These are phyloP conservation scores for Amaranthus palmeri DNA, from an alignment of 148 eudicot genomes.

Conservation along the genomic window DNA sequence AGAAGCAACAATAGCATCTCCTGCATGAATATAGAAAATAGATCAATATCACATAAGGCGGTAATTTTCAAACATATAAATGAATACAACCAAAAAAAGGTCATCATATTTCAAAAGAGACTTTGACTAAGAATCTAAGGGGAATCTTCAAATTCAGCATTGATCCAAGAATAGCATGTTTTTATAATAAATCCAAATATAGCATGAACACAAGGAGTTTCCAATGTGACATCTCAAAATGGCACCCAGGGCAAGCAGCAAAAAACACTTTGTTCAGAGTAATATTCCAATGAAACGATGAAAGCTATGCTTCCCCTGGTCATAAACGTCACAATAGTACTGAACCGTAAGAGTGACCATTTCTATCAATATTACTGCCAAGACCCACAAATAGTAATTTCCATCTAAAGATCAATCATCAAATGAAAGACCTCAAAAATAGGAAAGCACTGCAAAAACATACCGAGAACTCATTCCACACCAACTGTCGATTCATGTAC, in stretches of 20 bases:
- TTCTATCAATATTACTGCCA: neutral
- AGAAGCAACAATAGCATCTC: conserved; percentile 93
- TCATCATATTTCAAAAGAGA: neutral
- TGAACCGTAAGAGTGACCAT: neutral
- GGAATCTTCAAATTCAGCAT: neutral
- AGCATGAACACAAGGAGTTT: neutral
- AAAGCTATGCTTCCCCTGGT: neutral
- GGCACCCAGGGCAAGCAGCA: neutral
- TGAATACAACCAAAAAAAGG: neutral
- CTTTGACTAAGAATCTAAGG: neutral
- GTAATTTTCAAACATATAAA: neutral
- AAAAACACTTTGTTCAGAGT: neutral
- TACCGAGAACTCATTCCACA: conserved; percentile 99
- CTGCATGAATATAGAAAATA: conserved; percentile 38
- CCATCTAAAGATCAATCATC: neutral
- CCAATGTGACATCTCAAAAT: neutral
- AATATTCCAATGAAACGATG: neutral
- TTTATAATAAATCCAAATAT: neutral
- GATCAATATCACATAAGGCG: conserved; percentile 1
- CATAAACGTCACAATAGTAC: neutral
- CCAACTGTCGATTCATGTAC: conserved; percentile 98
- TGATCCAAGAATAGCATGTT: neutral
- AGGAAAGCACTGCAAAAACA: conserved; percentile 9
- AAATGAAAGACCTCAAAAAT: conserved; percentile 8
- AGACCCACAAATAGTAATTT: neutral